Conservation (phyloP, 108 stramenopile species). For the Skeletonema menzelii region DNA sequence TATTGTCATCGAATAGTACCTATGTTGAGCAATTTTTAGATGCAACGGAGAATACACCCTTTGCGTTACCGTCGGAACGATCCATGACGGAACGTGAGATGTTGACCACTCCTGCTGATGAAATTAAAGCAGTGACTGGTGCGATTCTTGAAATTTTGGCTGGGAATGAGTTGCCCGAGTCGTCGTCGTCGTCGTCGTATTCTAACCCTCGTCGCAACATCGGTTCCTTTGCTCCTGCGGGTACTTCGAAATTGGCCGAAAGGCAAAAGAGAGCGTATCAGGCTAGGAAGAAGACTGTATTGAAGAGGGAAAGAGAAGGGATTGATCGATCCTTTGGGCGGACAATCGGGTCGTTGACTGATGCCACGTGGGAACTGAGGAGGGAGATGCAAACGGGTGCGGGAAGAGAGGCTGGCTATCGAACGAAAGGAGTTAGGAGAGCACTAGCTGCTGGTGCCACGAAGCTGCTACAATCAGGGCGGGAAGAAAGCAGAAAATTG, state of each 20-base stretch:
- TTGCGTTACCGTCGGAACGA: slow-evolving; percentile 35
- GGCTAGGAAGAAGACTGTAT: slow-evolving; percentile 55
- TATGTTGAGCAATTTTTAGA: slow-evolving; percentile 44
- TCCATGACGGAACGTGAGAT: slow-evolving; percentile 16
- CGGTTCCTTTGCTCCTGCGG: slow-evolving; percentile 61
- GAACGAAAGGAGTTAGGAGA: slow-evolving; percentile 59
- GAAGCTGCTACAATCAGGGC: slow-evolving; percentile 35
- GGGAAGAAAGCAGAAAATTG: slow-evolving; percentile 39
- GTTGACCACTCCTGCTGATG: slow-evolving; percentile 72
- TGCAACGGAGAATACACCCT: slow-evolving; percentile 27
- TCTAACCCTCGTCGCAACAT: slow-evolving; percentile 34
- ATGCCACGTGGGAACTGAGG: slow-evolving; percentile 73
- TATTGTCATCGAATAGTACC: slow-evolving; percentile 42
- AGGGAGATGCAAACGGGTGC: slow-evolving; percentile 67
- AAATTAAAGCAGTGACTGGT: slow-evolving; percentile 68
- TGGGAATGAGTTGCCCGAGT: slow-evolving; percentile 19
- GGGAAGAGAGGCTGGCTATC: slow-evolving; percentile 74
- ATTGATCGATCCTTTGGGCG: slow-evolving; percentile 48
- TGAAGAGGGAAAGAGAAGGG: slow-evolving; percentile 65
- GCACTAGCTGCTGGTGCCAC: slow-evolving; percentile 57
- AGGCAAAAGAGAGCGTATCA: slow-evolving; percentile 68
- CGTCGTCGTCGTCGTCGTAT: slow-evolving; percentile 10
- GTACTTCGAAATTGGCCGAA: slow-evolving; percentile 43
- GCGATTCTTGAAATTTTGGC: slow-evolving; percentile 68
- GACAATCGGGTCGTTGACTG: slow-evolving; percentile 55